These are phyloP conservation scores for Lichtheimia ornata DNA, from an alignment of 371 early-diverging fungal species.

Conservation along the genomic window DNA sequence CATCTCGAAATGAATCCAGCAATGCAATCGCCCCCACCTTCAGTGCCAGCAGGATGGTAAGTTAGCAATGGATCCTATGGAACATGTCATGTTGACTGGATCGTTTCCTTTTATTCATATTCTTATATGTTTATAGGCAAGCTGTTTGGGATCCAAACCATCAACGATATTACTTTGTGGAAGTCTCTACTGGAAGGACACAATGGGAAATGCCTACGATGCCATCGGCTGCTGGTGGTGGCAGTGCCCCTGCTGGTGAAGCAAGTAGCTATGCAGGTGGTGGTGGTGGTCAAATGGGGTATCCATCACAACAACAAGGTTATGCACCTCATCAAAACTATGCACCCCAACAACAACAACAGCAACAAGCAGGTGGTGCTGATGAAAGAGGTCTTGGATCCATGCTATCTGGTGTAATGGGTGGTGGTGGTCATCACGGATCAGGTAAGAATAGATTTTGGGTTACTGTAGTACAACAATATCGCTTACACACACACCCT, in stretches of 20 bases:
- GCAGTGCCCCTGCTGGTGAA: slow-evolving; percentile 22
- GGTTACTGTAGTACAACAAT: background rate
- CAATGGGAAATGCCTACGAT: slow-evolving; percentile 42
- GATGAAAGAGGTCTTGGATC: slow-evolving; percentile 27
- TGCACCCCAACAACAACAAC: slow-evolving; percentile 12
- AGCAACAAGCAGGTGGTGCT: slow-evolving; percentile 6
- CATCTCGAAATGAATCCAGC: too few relatives aligned
- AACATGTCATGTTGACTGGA: background rate
- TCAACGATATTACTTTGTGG: slow-evolving; percentile 39
- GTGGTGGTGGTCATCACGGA: slow-evolving; percentile 14
- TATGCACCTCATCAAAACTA: slow-evolving; percentile 2
- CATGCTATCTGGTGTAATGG: slow-evolving; percentile 20
- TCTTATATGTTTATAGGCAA: slow-evolving; percentile 23
- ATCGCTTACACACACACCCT: background rate
- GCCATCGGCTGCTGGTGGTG: background rate
- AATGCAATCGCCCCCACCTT: too few relatives aligned
- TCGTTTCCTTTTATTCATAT: background rate
- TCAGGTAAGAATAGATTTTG: background rate
- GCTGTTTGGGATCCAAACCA: slow-evolving; percentile 41
- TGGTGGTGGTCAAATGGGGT: background rate
- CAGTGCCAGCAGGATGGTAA: too few relatives aligned
- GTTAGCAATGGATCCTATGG: too few relatives aligned
- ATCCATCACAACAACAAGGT: slow-evolving; percentile 1
- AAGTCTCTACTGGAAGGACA: slow-evolving; percentile 36
- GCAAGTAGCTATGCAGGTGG: slow-evolving; percentile 21